phyloP scores from a whole-genome alignment of 495 filamentous ascomycete genomes.

The Neurospora sp. region DNA sequence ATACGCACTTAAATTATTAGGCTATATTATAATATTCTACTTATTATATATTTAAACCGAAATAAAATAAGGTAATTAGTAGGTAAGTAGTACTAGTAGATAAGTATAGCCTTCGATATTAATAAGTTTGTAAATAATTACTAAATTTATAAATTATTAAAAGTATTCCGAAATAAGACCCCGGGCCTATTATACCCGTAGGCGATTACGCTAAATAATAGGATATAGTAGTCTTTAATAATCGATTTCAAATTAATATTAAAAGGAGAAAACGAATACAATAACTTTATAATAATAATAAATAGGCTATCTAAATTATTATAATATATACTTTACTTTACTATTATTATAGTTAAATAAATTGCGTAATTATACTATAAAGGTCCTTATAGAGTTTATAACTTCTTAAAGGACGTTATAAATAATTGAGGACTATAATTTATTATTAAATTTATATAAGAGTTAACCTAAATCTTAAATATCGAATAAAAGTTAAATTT shows the following conservation, averaged over 20 bases:
- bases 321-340: not conserved
- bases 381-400: not conserved
- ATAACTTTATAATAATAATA: not conserved
- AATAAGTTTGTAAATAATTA: not conserved
- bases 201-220: too few species aligned
- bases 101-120: not conserved
- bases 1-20: too few species aligned
- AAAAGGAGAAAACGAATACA: not conserved
- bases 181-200: not conserved
- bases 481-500: too few species aligned
- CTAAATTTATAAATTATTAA: not conserved
- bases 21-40: not conserved
- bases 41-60: not conserved
- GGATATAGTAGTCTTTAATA: not conserved
- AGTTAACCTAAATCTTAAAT: too few species aligned
- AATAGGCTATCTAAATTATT: not conserved
- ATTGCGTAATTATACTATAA: too few species aligned
- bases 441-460: too few species aligned
- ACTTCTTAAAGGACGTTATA: too few species aligned
- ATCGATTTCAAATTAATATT: conserved; percentile 5
- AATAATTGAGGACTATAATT: too few species aligned
- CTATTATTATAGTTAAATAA: not conserved
- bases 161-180: not conserved
- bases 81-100: not conserved
- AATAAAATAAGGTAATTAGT: conserved; percentile 2